Base-by-base conservation (phyloP, 2,329 filamentous ascomycete genomes). In the Didymella pinodella region DNA sequence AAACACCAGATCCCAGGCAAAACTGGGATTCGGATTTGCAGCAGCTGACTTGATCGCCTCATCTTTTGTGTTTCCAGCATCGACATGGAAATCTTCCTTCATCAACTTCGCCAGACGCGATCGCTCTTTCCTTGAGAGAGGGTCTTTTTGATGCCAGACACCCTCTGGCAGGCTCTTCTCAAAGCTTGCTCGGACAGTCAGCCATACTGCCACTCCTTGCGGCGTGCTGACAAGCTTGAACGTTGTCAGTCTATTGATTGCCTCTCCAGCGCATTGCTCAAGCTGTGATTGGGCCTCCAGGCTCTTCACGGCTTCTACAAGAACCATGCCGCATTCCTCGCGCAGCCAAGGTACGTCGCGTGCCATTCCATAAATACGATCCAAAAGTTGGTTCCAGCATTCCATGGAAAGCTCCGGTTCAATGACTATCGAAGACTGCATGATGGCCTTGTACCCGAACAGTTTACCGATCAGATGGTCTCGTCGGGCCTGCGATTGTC, bases 171-270 rank as follows among this genome's bases (percentile, higher is more conserved):
- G 80, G 48, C 86, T 85, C 54, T 90, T 81, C 7, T 84, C 80
- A 67, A 91, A 92, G 20, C 80, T 80, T 50, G 85, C 84, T 61
- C 86, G 83, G 1, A 90, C 85, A 5, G 86, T 85, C 31, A 98
- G 82, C 93, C 93, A 98, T 56, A 97, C 86, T 0, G 92, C 92
- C 22, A 97, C 87, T 7, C 93, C 94, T 74, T 98, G 94, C 0
- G 93, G 90, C 0, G 93, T 94, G 75, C 90, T 90, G 8, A 88
- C 86, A 48, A 96, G 81, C 10, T 90, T 88, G 48, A 86, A 84
- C 16, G 86, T 82, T 20, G 83, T 81, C 8, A 96, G 73, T 38
- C 83, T 84, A 59, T 86, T 79, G 34, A 96, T 80, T 0, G 90
- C 87, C 26, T 82, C 78, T 68, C 88, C 83, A 0, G 86, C 86